Base-by-base conservation (phyloP, 805 yeast genomes). In the Pichia thaimueangensis region DNA sequence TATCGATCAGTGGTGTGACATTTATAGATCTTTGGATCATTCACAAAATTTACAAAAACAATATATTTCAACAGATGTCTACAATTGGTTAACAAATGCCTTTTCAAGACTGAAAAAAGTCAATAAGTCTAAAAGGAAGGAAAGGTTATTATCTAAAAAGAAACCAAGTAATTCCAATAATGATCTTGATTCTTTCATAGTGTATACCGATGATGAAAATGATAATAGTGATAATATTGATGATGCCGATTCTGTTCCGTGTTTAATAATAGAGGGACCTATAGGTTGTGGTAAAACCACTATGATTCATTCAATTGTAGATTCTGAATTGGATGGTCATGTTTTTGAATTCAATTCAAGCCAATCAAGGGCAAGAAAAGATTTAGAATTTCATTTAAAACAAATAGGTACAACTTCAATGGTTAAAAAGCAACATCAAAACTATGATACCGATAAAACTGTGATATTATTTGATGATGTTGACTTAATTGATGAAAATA, bases 341-440 rank as follows among this genome's bases (percentile, higher is more conserved):
- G 83, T 89, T 3, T 82, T 84, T 57, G 97, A 91, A 57, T 69
- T 89, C 23, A 86, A 86, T 58, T 68, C 88, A 0, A 76, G 87
- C n/a, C 81, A 77, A 51, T 66, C 76, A 25, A 68, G 97, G 55
- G 75, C 87, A 1, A 76, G 82, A 37, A 83, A 78, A 56, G 91
- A 85, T 47, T 71, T 91, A 12, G 64, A 70, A 39, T 73, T 77
- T 21, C 74, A 68, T 23, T 67, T 91, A 30, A 79, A 73, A 37
- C 97, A 94, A 54, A 73, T 88, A 41, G 79, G 91, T 43, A 89
- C 96, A 4, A 83, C 95, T 0, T 87, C 86, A 46, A 65, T 83
- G 36, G 89, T 91, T 2, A 86, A 82, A 49, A 66, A 23, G 16
- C 11, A 20, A 7, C n/a, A n/a, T n/a, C 32, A 6, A 66, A 37